These are phyloP conservation scores for Phytopythium ostracodes DNA, from an alignment of 352 stramenopile species.

Conservation along the genomic window DNA sequence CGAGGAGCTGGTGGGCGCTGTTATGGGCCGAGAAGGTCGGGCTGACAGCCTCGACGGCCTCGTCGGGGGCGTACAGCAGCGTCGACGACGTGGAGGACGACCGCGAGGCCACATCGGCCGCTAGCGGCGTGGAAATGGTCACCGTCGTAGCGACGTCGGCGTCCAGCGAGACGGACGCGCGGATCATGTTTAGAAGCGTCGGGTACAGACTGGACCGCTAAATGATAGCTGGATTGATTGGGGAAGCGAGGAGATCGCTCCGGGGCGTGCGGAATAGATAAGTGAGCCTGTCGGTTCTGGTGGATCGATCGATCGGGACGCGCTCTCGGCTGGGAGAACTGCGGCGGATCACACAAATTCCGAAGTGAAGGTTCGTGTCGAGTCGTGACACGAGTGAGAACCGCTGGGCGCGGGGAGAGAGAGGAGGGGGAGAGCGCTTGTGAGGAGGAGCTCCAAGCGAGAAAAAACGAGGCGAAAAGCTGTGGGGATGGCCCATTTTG, in stretches of 20 bases:
- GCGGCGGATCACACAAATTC: neutral
- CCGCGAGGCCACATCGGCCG: neutral
- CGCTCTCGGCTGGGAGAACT: neutral
- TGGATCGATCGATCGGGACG: neutral
- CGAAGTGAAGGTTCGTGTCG: constrained; percentile 1
- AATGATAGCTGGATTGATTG: neutral
- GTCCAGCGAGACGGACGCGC: neutral
- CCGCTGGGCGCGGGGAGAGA: neutral
- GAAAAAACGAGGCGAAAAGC: neutral
- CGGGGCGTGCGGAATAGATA: neutral
- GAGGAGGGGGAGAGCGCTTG: too few relatives aligned
- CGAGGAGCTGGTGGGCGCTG: constrained; percentile 9
- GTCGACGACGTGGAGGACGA: constrained; percentile 1
- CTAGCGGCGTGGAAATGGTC: neutral
- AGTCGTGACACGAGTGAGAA: neutral
- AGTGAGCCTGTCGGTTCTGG: neutral
- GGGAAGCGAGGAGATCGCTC: neutral
- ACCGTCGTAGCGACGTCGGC: neutral
- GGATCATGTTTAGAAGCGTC: neutral
- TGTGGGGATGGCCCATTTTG: neutral
- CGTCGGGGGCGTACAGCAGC: constrained; percentile 8
- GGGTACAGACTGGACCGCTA: neutral
- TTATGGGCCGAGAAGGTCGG: constrained; percentile 8
- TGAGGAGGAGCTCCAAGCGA: neutral
- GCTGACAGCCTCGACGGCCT: constrained; percentile 1